Base-by-base conservation (phyloP, 768 basidiomycete species). In the Lepiota venenata region DNA sequence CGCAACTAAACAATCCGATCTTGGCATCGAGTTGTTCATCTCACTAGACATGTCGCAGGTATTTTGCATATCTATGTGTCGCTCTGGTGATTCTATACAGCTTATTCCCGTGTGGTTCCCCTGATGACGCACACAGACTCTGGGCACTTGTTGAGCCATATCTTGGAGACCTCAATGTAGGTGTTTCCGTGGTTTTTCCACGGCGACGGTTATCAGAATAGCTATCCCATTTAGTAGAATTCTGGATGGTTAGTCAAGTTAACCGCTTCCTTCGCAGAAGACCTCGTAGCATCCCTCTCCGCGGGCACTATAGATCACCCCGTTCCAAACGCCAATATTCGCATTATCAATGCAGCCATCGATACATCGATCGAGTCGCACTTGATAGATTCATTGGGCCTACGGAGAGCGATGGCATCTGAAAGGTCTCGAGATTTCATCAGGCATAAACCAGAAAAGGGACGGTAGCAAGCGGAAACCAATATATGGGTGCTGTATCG, bases 41-140 rank as follows among this genome's bases (percentile, higher is more conserved):
- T 89, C 86, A 12, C 80, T 91, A 46, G 90, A 92, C 62, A 90
- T 89, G 89, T 71, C 82, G 83, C 87, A 61, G 60, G 75, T 77
- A 50, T 20, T 12, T 46, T 21, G 46, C 21, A 37, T 2, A 41
- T 38, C 4, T 51, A 29, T 39, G 11, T 29, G 20, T 11, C 43
- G n/a, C 36, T 47, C 4, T 21, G 20, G 4, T 36, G 6, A 38
- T 35, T 46, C 14, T 41, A 40, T 52, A 21, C 45, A 86, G 84
- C 3, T 78, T 78, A 3, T 66, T 86, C 44, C 78, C 84, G 4
- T 86, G 87, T 58, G 64, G 62, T 6, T 72, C 73, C 14, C 58
- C 74, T 18, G 62, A 60, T 14, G 78, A 88, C 50, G 85, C 78
- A 3, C 67, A 71, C 29, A 62, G 65, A 11, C 71, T 88, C 16